phyloP scores from a whole-genome alignment of 768 basidiomycete genomes.

The Hericium alpestre region DNA sequence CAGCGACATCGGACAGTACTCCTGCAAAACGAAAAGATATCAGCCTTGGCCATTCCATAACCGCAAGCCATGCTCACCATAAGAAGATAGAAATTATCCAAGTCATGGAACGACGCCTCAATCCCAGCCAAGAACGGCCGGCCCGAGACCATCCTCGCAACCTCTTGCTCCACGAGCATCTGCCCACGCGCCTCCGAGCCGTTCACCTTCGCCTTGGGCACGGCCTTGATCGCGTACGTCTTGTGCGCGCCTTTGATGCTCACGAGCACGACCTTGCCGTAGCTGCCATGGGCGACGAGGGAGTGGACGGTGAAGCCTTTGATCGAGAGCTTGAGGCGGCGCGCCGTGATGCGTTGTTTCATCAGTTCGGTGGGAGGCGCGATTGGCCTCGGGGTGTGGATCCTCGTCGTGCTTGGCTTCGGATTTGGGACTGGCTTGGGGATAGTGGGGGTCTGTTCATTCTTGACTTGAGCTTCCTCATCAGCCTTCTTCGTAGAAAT shows the following conservation, averaged over 20 bases:
- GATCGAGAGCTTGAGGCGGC: not conserved
- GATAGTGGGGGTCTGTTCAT: too few relatives aligned
- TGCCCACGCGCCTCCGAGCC: not conserved
- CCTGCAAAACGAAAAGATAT: conserved; percentile 5
- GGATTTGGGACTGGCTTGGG: not conserved
- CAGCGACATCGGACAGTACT: conserved; percentile 14
- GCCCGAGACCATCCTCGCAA: conserved; percentile 4
- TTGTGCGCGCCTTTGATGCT: conserved; percentile 7
- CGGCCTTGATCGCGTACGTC: conserved; percentile 15
- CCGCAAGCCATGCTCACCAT: conserved; percentile 11
- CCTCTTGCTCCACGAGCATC: conserved; percentile 4
- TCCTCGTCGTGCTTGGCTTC: not conserved
- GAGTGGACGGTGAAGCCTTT: not conserved
- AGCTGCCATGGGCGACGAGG: conserved; percentile 4
- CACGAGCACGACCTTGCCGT: conserved; percentile 14
- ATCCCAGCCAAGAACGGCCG: conserved; percentile 13
- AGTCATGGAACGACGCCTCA: conserved; percentile 17
- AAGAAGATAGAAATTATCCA: conserved; percentile 14
- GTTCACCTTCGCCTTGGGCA: conserved; percentile 7
- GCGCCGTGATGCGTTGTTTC: too few relatives aligned
- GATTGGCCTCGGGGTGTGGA: not conserved
- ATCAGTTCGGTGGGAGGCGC: too few relatives aligned
- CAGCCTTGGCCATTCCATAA: not conserved
- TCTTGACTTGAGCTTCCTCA: not conserved
- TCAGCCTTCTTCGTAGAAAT: not conserved